Percentiles rank a stretch among this genome's conserved stretches.
Conservation (phyloP, 352 stramenopile species). For the Phytophthora fragariae region DNA sequence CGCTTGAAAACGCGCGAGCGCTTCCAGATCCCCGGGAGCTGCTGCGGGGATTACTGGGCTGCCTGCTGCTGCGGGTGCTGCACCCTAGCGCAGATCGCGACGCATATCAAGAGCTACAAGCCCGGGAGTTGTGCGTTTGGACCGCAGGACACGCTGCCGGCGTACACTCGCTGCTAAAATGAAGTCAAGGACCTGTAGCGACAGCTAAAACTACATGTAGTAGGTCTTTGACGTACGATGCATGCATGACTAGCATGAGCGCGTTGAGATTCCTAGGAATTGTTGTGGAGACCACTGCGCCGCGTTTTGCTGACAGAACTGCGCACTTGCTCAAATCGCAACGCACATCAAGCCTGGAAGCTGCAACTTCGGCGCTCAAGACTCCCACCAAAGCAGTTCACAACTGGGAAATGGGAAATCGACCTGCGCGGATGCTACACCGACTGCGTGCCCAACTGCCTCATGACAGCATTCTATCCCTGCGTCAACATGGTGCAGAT, state of each 20-base stretch:
- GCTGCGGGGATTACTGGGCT: slow-evolving; percentile 22
- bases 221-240: background rate
- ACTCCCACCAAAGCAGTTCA: background rate
- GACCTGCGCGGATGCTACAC: slow-evolving; percentile 34
- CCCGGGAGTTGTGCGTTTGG: slow-evolving; percentile 47
- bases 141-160: slow-evolving; percentile 34
- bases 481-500: slow-evolving; percentile 51
- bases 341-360: slow-evolving; percentile 48
- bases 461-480: slow-evolving; percentile 37
- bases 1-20: slow-evolving; percentile 11
- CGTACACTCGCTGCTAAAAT: slow-evolving; percentile 15
- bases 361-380: slow-evolving; percentile 30
- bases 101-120: slow-evolving; percentile 58
- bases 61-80: slow-evolving; percentile 40
- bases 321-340: slow-evolving; percentile 49
- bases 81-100: slow-evolving; percentile 51
- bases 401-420: slow-evolving; percentile 16
- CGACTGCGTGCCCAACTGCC: slow-evolving; percentile 40
- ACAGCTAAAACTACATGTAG: background rate
- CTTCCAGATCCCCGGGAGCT: slow-evolving; percentile 27
- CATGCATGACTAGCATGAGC: slow-evolving; percentile 21
- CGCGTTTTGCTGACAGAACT: slow-evolving; percentile 45
- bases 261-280: slow-evolving; percentile 47
- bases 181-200: no score
- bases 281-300: slow-evolving; percentile 38